Percentiles rank a stretch among this genome's conserved stretches.
These are phyloP conservation scores for Peterozyma xylosa DNA, from an alignment of 805 yeast genomes.

Conservation along the genomic window DNA sequence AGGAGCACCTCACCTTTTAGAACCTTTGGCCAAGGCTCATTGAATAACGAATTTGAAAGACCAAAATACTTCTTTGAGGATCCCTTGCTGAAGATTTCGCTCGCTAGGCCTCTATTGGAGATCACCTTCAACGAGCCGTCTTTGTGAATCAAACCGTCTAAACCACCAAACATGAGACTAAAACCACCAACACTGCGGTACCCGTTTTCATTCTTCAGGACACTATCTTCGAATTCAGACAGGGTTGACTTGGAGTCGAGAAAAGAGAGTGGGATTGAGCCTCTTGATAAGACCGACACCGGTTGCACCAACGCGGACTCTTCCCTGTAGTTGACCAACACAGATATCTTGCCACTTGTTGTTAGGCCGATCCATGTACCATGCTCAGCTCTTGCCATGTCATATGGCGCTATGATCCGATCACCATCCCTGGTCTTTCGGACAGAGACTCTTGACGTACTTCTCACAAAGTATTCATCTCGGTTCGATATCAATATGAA, in stretches of 20 bases:
- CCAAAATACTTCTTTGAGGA: conserved; percentile 36
- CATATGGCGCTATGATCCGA: conserved; percentile 58
- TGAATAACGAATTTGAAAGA: conserved; percentile 59
- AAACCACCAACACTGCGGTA: conserved; percentile 51
- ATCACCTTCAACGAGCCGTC: conserved; percentile 31
- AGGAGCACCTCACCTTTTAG: conserved; percentile 54
- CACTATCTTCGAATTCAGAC: conserved; percentile 23
- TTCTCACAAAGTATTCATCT: conserved; percentile 75
- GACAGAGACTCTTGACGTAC: conserved; percentile 48
- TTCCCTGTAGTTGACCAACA: conserved; percentile 70
- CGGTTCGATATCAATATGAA: conserved; percentile 74
- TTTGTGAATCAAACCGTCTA: conserved; percentile 17
- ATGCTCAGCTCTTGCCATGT: conserved; percentile 61
- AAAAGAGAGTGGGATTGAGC: conserved; percentile 28
- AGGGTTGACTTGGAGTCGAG: too few species aligned
- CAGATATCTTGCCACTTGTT: conserved; percentile 50
- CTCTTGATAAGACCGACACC: conserved; percentile 31
- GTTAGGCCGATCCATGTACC: conserved; percentile 92
- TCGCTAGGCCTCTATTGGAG: conserved; percentile 37
- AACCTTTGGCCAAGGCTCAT: conserved; percentile 74
- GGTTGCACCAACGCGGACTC: conserved; percentile 10
- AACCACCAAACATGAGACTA: conserved; percentile 48
- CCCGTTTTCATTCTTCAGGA: conserved; percentile 36
- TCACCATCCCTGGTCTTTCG: conserved; percentile 12
- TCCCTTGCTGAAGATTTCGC: conserved; percentile 13